Conservation (phyloP, 169 alveolate genomes). For the Plasmodium inui region DNA sequence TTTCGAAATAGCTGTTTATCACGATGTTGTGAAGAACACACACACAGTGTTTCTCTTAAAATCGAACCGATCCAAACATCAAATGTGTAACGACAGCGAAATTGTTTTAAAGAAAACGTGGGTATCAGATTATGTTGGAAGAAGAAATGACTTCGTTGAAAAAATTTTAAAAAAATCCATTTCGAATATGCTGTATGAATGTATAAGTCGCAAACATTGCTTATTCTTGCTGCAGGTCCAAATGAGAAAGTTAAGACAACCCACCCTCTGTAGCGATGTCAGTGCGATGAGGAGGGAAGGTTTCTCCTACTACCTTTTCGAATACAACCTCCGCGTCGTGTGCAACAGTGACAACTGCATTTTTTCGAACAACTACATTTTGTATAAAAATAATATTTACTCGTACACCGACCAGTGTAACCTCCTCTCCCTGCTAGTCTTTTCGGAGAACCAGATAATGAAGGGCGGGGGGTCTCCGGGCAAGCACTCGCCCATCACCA, state of each 20-base stretch:
- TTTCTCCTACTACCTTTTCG: conserved; percentile 36
- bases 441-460: conserved; percentile 53
- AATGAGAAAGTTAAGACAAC: conserved; percentile 50
- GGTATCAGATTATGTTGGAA: conserved; percentile 60
- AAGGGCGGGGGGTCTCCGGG: background rate
- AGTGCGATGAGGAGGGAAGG: background rate
- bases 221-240: conserved; percentile 27
- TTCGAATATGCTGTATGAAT: conserved; percentile 47
- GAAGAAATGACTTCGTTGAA: conserved; percentile 60
- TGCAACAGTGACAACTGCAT: conserved; percentile 67
- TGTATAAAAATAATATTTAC: conserved; percentile 49
- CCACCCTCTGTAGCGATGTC: conserved; percentile 22
- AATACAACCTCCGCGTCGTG: conserved; percentile 36
- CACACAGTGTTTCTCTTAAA: conserved; percentile 47
- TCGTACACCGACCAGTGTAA: conserved; percentile 44
- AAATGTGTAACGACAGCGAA: background rate
- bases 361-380: conserved; percentile 41
- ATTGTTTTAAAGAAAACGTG: conserved; percentile 23
- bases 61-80: conserved; percentile 19
- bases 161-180: conserved; percentile 50
- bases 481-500: conserved; percentile 17
- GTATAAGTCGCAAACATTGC: conserved; percentile 67
- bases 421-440: conserved; percentile 43
- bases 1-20: conserved; percentile 58
- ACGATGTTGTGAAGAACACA: conserved; percentile 40